These are phyloP conservation scores for Lyophyllum decastes DNA, from an alignment of 768 basidiomycete species.

Conservation along the genomic window DNA sequence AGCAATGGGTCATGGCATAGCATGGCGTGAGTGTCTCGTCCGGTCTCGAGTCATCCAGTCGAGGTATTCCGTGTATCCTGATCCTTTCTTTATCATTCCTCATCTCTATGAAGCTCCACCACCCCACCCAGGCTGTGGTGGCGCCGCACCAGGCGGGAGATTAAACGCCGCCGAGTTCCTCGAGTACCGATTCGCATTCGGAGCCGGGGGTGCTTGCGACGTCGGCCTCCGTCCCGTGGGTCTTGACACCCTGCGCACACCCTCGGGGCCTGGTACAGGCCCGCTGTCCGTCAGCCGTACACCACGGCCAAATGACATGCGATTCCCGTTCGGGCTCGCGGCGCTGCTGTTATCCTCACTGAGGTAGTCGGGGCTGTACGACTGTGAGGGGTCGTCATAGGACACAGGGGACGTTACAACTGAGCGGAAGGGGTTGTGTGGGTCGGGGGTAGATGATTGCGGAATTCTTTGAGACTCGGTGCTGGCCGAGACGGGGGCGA, in stretches of 20 bases:
- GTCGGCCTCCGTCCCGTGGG: slow-evolving; percentile 56
- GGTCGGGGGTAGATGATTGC: slow-evolving; percentile 19
- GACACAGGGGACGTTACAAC: slow-evolving; percentile 39
- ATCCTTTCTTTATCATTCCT: neutral
- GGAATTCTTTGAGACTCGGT: slow-evolving; percentile 19
- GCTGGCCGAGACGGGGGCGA: slow-evolving; percentile 25
- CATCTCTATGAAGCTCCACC: slow-evolving; percentile 1
- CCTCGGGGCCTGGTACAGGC: slow-evolving; percentile 76
- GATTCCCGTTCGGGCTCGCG: slow-evolving; percentile 26
- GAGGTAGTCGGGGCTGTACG: slow-evolving; percentile 34
- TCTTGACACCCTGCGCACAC: slow-evolving; percentile 79
- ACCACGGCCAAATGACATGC: slow-evolving; percentile 52
- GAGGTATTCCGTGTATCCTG: neutral
- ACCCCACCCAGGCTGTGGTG: slow-evolving; percentile 4
- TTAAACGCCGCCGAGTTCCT: slow-evolving; percentile 11
- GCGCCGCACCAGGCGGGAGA: slow-evolving; percentile 12
- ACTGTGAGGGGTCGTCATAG: slow-evolving; percentile 16
- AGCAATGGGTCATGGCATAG: neutral
- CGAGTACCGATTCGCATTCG: slow-evolving; percentile 15
- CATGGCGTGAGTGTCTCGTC: neutral
- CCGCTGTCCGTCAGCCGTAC: slow-evolving; percentile 82
- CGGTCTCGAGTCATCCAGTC: neutral
- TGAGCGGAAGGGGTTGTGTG: slow-evolving; percentile 54
- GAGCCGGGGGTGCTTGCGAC: slow-evolving; percentile 53
- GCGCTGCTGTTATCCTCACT: slow-evolving; percentile 21